Conservation (phyloP, 2,329 filamentous ascomycete species). For the Amesomyces nigricolor region DNA sequence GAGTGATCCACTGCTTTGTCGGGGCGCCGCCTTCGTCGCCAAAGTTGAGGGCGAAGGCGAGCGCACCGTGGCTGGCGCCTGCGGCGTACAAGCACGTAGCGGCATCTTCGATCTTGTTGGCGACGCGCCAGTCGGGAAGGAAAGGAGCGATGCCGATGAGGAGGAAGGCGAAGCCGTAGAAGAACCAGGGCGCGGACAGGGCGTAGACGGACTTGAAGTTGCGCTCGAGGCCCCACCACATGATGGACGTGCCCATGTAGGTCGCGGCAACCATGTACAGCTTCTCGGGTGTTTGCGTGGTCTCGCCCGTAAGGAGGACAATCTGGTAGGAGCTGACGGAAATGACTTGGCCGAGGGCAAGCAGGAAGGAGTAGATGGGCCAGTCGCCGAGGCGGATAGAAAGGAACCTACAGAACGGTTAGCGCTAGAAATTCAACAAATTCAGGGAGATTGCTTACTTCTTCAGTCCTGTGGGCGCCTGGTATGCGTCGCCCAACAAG, state of each 20-base stretch:
- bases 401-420: slow-evolving; percentile 29
- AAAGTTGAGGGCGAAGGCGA: slow-evolving; percentile 64
- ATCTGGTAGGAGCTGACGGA: slow-evolving; percentile 64
- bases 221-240: slow-evolving; percentile 61
- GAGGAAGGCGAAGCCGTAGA: slow-evolving; percentile 59
- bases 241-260: slow-evolving; percentile 51
- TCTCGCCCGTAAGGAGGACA: slow-evolving; percentile 58
- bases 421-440: not conserved
- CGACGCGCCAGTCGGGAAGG: slow-evolving; percentile 33
- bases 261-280: slow-evolving; percentile 56
- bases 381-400: slow-evolving; percentile 55
- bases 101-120: slow-evolving; percentile 50
- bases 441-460: slow-evolving; percentile 34
- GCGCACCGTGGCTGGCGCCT: slow-evolving; percentile 56
- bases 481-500: slow-evolving; percentile 37
- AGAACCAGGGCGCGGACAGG: slow-evolving; percentile 55
- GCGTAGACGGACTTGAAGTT: slow-evolving; percentile 50
- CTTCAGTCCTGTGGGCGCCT: slow-evolving; percentile 51
- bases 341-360: slow-evolving; percentile 58
- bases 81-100: slow-evolving; percentile 57
- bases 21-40: slow-evolving; percentile 58
- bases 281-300: slow-evolving; percentile 52
- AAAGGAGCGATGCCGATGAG: slow-evolving; percentile 59
- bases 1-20: slow-evolving; percentile 61
- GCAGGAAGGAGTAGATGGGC: slow-evolving; percentile 57